phyloP scores from a whole-genome alignment of 139 green algal species.

The Auxenochlorella pyrenoidosa region DNA sequence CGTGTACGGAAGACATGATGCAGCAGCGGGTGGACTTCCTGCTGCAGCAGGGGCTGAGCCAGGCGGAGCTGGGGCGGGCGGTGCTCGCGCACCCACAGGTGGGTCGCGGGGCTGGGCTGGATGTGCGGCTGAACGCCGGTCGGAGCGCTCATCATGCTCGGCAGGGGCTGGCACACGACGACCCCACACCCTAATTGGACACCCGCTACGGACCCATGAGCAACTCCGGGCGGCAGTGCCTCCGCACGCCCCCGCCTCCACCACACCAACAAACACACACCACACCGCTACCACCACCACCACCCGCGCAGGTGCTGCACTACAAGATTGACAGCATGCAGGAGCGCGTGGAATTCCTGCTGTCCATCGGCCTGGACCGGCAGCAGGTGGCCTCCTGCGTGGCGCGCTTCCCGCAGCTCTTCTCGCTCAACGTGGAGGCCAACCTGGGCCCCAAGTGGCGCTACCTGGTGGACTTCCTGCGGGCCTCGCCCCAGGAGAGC shows the following conservation, averaged over 20 bases:
- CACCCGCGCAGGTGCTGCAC: constrained; percentile 73
- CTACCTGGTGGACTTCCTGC: constrained; percentile 69
- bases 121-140: neutral
- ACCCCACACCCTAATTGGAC: no score
- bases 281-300: no score
- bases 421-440: constrained; percentile 66
- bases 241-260: no score
- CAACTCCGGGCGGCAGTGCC: no score
- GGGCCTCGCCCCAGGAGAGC: constrained; percentile 44
- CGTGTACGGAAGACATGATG: constrained; percentile 68
- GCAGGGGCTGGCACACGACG: no score
- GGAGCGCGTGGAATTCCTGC: constrained; percentile 48
- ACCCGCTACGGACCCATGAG: neutral
- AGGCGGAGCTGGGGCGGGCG: constrained; percentile 53
- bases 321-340: constrained; percentile 65
- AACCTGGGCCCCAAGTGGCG: constrained; percentile 77
- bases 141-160: no score
- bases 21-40: constrained; percentile 60
- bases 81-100: constrained; percentile 64
- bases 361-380: constrained; percentile 62
- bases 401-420: constrained; percentile 64
- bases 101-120: neutral
- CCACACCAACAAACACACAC: no score
- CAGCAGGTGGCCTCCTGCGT: constrained; percentile 50
- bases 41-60: constrained; percentile 35